Evolutionary conservation across 148 eudicot species (phyloP).

Genomic region (Chenopodium quinoa): DNA sequence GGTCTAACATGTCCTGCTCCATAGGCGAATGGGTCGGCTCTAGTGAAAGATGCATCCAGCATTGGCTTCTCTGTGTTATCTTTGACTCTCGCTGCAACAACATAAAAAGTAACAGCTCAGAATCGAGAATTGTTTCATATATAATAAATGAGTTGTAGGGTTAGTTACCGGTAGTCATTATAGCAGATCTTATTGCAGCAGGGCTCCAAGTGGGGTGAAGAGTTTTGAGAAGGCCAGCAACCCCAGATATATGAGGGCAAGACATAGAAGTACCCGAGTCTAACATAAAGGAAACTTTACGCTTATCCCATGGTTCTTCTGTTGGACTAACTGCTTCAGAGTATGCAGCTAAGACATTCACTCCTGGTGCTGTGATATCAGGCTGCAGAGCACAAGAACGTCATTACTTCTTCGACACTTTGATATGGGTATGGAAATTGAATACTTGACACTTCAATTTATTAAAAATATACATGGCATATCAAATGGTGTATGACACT

Average conservation of each 20-base stretch:
- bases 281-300: conserved; percentile 31
- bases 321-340: conserved; percentile 41
- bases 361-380: conserved; percentile 80
- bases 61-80: conserved; percentile 51
- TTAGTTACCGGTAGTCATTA: conserved; percentile 69
- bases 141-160: not conserved
- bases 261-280: conserved; percentile 75
- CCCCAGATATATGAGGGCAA: conserved; percentile 67
- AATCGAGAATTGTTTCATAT: too few species aligned
- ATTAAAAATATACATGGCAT: too few species aligned
- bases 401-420: too few species aligned
- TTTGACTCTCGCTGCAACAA: conserved; percentile 44
- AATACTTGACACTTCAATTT: too few species aligned
- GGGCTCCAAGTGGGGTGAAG: conserved; percentile 63
- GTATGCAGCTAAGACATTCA: conserved; percentile 59
- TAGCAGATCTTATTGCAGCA: conserved; percentile 63
- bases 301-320: conserved; percentile 20
- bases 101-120: not conserved
- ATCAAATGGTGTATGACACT: too few species aligned
- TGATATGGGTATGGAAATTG: too few species aligned
- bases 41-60: conserved; percentile 4
- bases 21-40: conserved; percentile 43
- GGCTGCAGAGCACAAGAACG: conserved; percentile 38
- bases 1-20: conserved; percentile 69
- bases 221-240: conserved; percentile 56